Evolutionary conservation across 495 filamentous ascomycete species (phyloP), one percentile per base, ranked within the genome.

Genomic region (Annulohypoxylon bovei): DNA sequence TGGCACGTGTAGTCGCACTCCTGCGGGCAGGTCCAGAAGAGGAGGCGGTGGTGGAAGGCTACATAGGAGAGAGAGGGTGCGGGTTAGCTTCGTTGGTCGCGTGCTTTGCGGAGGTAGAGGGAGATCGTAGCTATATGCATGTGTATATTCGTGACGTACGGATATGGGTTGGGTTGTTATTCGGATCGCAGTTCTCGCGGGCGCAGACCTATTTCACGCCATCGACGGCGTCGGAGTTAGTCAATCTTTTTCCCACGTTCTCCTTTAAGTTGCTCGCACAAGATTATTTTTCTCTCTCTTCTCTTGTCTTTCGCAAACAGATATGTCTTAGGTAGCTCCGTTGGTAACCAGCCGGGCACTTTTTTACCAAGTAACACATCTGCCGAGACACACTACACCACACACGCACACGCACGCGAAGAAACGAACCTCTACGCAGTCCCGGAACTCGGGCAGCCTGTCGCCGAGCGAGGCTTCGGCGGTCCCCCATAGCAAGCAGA

Each of bases 1-100:
- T 99, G 95, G 85, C 95, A 99, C 49, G 92, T 91, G 84, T 99
- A 97, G 83, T 99, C 95, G 86, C 95, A 99, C 86, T 99, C 95
- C 74, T 90, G 78, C 33, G 93, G 89, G 81, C 95, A 99, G 71
- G 82, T 84, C 91, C 91, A 93, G 78, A 93, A 78, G 73, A 93
- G 88, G 68, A 93, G 83, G 35, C 88, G 88, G 79, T 84, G 91
- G 75, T 89, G 84, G 76, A 92, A 73, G 65, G 91, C 90, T 88
- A 76, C 12, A 9, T 30, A 50, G 18, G 35, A 28, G 32, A 54
- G 46, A 37, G 28, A 58, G 50, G 55, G 30, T 58, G 37, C 32
- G 33, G 27, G 46, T 60, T 64, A 62, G 60, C 6, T 54, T 35
- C n/a, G 30, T 28, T 3, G 30, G 54, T 32, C 28, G 61, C 76